Evolutionary conservation across 75 land plant genomes (phyloP).

Genomic region (Picea glauca): DNA sequence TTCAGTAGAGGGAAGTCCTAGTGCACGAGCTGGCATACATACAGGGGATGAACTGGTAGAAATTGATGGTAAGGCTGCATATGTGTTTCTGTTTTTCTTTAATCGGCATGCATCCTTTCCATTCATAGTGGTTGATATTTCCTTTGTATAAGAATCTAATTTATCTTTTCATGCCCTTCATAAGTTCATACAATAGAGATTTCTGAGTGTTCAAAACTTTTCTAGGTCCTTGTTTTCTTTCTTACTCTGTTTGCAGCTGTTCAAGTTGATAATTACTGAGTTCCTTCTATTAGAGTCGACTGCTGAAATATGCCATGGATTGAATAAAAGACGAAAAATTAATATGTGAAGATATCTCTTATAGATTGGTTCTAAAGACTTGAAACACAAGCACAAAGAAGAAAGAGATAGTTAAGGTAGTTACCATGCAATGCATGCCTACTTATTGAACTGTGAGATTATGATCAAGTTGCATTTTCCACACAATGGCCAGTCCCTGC

Average conservation of each 20-base stretch:
- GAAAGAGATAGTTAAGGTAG: too few species aligned
- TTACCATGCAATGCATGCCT: too few species aligned
- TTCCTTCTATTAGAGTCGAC: not conserved
- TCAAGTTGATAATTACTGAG: not conserved
- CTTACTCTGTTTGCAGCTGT: not conserved
- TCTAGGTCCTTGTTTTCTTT: not conserved
- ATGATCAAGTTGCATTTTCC: too few species aligned
- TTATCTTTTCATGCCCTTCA: not conserved
- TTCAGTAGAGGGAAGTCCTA: conserved; percentile 90
- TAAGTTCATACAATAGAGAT: not conserved
- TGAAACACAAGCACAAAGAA: too few species aligned
- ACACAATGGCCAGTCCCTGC: too few species aligned
- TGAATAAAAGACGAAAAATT: not conserved
- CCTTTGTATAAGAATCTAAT: not conserved
- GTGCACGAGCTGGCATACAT: conserved; percentile 86
- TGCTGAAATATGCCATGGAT: not conserved
- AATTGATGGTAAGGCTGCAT: conserved; percentile 72
- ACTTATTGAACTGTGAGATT: too few species aligned
- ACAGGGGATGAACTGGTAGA: conserved; percentile 91
- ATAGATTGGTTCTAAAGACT: too few species aligned
- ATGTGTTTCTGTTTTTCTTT: conserved; percentile 6
- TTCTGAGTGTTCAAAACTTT: not conserved
- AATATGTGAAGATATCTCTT: too few species aligned
- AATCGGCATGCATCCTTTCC: not conserved
- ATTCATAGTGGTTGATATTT: not conserved